Base-by-base conservation (phyloP, 192 early-diverging fungal species). In the Rhizophagus clarus region DNA sequence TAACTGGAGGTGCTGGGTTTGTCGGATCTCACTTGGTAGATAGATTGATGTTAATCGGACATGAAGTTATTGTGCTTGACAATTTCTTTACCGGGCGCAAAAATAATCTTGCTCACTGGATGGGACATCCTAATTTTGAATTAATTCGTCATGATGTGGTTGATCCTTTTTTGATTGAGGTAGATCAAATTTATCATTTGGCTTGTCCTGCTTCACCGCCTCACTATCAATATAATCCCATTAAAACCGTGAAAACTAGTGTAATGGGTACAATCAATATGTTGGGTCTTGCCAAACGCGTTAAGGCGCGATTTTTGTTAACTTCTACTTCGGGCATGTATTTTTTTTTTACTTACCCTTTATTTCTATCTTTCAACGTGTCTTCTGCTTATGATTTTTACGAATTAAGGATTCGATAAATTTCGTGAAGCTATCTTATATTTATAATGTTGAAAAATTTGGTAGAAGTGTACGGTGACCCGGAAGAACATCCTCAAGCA, bases 1-100 rank as follows among this genome's bases (percentile, higher is more conserved):
- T 96, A 4, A 96, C 94, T 3, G 95, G 95, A 10, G 95, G 95
- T 15, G 93, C 95, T n/a, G 95, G 95, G 17, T 96, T 96, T 85
- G 93, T 96, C 1, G 95, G 95, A 10, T 93, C 91, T 10, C 94
- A 96, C 82, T 84, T 96, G 9, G 93, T 95, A 1, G 94, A 95
- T 73, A 83, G 93, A 26, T 79, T 96, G 37, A 93, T 96, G 93
- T 71, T 91, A 32, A 93, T 95, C 90, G 95, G 95, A 0, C 92
- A 96, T 76, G 89, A 90, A 74, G 94, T 96, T 17, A 93, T 91
- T 84, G 91, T 91, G 9, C 74, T 94, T 26, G 95, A 96, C 72
- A 96, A 96, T 83, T 94, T 94, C 72, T 95, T 93, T 79, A 95
- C 93, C 6, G 94, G 95, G 12, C 84, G 84, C 64, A 92, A 91